These are phyloP conservation scores for Didymosphaeria variabile DNA, from an alignment of 2,329 filamentous ascomycete species.

Conservation along the genomic window DNA sequence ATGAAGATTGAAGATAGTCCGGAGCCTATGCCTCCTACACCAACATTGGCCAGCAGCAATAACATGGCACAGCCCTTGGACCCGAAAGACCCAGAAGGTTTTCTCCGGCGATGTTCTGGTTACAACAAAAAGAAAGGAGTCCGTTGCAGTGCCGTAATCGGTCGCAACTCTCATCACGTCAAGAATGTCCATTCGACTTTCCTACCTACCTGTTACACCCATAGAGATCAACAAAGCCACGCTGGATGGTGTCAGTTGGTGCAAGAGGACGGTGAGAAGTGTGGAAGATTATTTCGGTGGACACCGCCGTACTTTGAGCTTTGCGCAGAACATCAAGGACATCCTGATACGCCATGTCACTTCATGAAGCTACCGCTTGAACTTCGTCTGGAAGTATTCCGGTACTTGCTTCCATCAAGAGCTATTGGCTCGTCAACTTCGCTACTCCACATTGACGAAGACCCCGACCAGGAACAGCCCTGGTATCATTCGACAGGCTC, in stretches of 20 bases:
- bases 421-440: constrained; percentile 37
- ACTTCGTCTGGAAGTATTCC: constrained; percentile 41
- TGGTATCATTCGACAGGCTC: constrained; percentile 2
- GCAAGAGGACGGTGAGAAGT: constrained; percentile 29
- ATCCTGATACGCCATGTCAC: constrained; percentile 41
- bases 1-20: constrained; percentile 27
- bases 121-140: constrained; percentile 37
- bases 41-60: constrained; percentile 5
- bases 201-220: constrained; percentile 40
- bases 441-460: constrained; percentile 20
- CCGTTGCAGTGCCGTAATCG: constrained; percentile 33
- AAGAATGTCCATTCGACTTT: constrained; percentile 25
- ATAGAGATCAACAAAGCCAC: constrained; percentile 38
- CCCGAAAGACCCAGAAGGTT: constrained; percentile 39
- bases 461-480: constrained; percentile 6
- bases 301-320: constrained; percentile 41
- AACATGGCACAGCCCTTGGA: constrained; percentile 25
- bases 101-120: constrained; percentile 38
- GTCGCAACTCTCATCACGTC: constrained; percentile 29
- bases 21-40: constrained; percentile 7
- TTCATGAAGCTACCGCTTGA: constrained; percentile 44
- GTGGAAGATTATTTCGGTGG: constrained; percentile 39
- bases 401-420: constrained; percentile 39
- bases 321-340: constrained; percentile 36
- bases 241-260: constrained; percentile 40